Percentiles rank a stretch among this genome's conserved stretches.
phyloP scores from a whole-genome alignment of 2,329 filamentous ascomycete genomes.

The Diplodia mutila region DNA sequence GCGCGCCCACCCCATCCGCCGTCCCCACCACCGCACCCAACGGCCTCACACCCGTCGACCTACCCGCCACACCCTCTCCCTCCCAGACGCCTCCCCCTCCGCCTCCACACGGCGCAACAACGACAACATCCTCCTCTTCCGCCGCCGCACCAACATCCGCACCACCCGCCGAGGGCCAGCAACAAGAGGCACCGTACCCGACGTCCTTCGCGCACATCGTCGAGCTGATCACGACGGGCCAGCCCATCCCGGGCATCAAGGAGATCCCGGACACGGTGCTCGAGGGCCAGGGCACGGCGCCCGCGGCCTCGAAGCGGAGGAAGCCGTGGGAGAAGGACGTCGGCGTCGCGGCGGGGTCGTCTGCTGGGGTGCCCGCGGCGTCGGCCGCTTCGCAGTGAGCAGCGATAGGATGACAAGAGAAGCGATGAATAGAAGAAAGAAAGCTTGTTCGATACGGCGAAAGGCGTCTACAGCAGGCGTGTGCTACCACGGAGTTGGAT shows the following conservation, averaged over 20 bases:
- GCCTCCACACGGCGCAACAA: background rate
- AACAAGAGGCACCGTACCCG: conserved; percentile 67
- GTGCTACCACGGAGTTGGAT: too few relatives aligned
- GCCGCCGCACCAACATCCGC: conserved; percentile 17
- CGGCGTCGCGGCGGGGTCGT: background rate
- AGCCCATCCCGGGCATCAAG: conserved; percentile 83
- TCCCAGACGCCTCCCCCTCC: conserved; percentile 23
- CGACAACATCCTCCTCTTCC: conserved; percentile 27
- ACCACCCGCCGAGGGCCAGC: background rate
- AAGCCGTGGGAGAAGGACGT: conserved; percentile 75
- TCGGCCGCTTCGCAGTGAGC: conserved; percentile 7
- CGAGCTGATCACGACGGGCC: conserved; percentile 78
- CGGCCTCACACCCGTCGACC: conserved; percentile 13
- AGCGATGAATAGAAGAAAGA: background rate
- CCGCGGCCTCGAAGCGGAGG: conserved; percentile 57
- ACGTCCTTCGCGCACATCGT: conserved; percentile 84
- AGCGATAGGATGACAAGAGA: background rate
- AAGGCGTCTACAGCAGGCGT: too few relatives aligned
- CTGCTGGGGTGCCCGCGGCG: background rate
- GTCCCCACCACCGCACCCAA: conserved; percentile 1
- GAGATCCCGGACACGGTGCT: conserved; percentile 83
- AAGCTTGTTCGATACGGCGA: background rate
- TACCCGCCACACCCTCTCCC: conserved; percentile 1
- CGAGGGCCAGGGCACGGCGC: conserved; percentile 66
- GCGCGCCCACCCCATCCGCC: background rate